Base-by-base conservation (phyloP, 2,329 filamentous ascomycete species). In the Didymella pomorum region DNA sequence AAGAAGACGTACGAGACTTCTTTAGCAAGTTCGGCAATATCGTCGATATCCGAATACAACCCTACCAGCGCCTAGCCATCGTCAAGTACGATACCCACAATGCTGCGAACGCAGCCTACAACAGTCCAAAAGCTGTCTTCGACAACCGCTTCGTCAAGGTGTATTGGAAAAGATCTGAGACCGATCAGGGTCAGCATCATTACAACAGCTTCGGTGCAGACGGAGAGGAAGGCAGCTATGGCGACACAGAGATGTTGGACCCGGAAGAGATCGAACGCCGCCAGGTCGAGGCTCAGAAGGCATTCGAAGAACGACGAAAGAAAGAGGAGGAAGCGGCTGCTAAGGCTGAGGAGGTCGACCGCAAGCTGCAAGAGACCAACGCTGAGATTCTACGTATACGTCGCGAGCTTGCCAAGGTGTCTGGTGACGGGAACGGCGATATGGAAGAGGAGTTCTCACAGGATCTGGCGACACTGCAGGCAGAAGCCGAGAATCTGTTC, bases 111-210 rank as follows among this genome's bases (percentile, higher is more conserved):
- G 84, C 85, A 16, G 91, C 91, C 2, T 92, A 91, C 72, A 83
- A 84, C 45, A 93, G 89, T 9, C 91, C 91, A 0, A 92, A 92
- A 70, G 88, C 88, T 45, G 88, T 95, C 43, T 95, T 94, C 70
- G 89, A 93, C 68, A 95, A 94, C 66, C 83, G 91, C 11, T 95
- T 95, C 67, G 91, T 95, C 47, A 93, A 92, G 68, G 89, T 94
- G 0, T 93, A 89, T 68, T 94, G 91, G 91, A 84, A 87, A 71
- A 89, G 86, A 66, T 77, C 81, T 6, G 65, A 71, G 16, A 42
- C 65, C 46, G 55, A 57, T 29, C 35, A 33, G 14, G 45, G 39
- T n/a, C 26, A n/a, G 3, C n/a, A 43, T 10, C 10, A 28, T 28
- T 12, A 44, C 46, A n/a, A 44, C 20, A 41, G 35, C 25, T 46